Conservation (phyloP, 208 protist species). For the Polymyxa betae region DNA sequence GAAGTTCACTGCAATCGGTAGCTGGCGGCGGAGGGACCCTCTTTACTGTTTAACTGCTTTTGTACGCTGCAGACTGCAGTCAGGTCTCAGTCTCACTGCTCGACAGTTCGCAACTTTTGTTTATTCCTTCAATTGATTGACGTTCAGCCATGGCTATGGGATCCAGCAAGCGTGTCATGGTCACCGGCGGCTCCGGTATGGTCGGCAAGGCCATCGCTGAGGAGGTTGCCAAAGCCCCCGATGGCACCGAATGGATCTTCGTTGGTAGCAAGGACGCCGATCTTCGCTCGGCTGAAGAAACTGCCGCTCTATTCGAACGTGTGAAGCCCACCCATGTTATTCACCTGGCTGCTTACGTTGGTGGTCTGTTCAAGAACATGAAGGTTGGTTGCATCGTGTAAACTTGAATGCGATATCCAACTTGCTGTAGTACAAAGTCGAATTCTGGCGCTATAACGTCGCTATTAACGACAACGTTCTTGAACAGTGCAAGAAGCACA, state of each 20-base stretch:
- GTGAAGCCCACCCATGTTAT: conserved; percentile 87
- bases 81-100: too few species aligned
- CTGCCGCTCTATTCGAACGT: conserved; percentile 77
- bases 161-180: conserved; percentile 76
- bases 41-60: too few species aligned
- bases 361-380: conserved; percentile 73
- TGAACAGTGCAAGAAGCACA: conserved; percentile 73
- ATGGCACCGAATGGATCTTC: not conserved
- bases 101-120: too few species aligned
- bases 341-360: conserved; percentile 88
- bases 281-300: conserved; percentile 47
- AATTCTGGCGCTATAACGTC: conserved; percentile 84
- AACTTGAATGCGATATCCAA: too few species aligned
- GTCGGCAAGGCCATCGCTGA: conserved; percentile 82
- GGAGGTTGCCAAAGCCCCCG: conserved; percentile 26
- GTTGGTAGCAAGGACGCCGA: conserved; percentile 53
- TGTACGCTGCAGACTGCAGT: too few species aligned
- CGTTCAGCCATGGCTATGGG: conserved; percentile 1
- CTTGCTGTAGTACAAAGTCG: conserved; percentile 60
- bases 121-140: too few species aligned
- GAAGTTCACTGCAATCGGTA: too few species aligned
- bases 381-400: not conserved
- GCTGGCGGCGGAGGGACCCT: too few species aligned
- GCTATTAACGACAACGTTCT: conserved; percentile 90
- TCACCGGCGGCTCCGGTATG: conserved; percentile 86